Conservation (phyloP, 192 early-diverging fungal species). For the Entomortierella chlamydospora region DNA sequence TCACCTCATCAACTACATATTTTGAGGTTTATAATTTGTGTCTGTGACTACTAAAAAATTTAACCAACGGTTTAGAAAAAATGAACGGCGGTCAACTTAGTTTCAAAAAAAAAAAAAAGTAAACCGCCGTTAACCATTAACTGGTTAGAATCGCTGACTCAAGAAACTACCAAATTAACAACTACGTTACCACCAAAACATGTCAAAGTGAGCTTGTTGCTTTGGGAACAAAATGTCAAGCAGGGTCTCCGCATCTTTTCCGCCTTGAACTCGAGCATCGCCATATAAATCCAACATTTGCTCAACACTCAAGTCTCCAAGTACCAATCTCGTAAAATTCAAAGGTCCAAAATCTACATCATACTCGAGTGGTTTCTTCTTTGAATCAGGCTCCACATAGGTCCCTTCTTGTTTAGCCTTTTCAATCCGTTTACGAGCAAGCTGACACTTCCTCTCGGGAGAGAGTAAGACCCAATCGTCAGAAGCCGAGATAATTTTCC, state of each 20-base stretch:
- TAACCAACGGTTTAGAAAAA: too few species aligned
- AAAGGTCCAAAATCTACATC: conserved; percentile 16
- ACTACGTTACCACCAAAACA: conserved; percentile 21
- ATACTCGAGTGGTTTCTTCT: conserved; percentile 18
- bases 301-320: conserved; percentile 25
- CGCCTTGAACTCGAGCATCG: conserved; percentile 6
- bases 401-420: conserved; percentile 11
- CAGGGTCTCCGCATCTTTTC: conserved; percentile 21
- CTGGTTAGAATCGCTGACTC: conserved; percentile 5
- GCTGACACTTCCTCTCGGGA: not conserved
- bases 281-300: conserved; percentile 26
- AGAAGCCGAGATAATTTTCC: conserved; percentile 24
- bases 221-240: conserved; percentile 36
- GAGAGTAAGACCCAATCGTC: conserved; percentile 22
- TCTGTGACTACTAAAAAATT: too few species aligned
- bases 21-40: too few species aligned
- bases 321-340: conserved; percentile 27
- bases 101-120: not conserved
- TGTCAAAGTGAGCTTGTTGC: conserved; percentile 20
- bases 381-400: too few species aligned
- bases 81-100: too few species aligned
- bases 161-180: conserved; percentile 2
- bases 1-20: too few species aligned
- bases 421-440: conserved; percentile 16
- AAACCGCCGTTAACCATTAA: not conserved